Evolutionary conservation across 495 filamentous ascomycete genomes (phyloP), one percentile per base, ranked within the genome.

Genomic region (Melanomma pulvis-pyrius): DNA sequence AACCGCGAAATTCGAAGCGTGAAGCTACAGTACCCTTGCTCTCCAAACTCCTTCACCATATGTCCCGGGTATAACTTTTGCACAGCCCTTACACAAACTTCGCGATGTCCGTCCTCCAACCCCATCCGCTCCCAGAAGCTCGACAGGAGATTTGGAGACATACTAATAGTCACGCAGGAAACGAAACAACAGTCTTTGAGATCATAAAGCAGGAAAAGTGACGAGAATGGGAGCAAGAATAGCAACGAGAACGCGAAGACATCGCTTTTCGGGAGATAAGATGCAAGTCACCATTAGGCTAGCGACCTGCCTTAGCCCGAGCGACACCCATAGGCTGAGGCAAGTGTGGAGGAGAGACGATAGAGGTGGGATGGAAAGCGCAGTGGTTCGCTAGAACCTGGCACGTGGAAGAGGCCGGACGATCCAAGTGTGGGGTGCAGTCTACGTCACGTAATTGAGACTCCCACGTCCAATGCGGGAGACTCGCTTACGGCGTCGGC

Each of bases 21-120:
- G 64, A 78, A 78, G 22, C 83, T 85, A 63, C 84, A 86, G 68
- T 80, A 82, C 39, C 83, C 84, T 59, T 85, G 84, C 1, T 67
- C 25, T n/a, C 21, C 28, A 2, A 28, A 52, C 51, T 61, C 51
- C 19, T 57, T 19, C 2, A 67, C 51, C 24, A 5, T 44, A 34
- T 44, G 15, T 2, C 25, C 26, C 5, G 48, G 49, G 50, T 61
- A 67, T 9, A 51, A 19, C 1, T 49, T 25, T 28, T 29, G 2
- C 11, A 62, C 36, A 30, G 39, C 57, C 19, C 34, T 11, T 41
- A 61, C 7, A 34, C 57, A 67, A 30, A 51, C 29, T 26, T 34
- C 36, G 11, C 50, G 24, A 51, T 57, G 15, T 24, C 9, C 19
- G 17, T 67, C 64, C 15, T 57, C 29, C 28, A 67, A 30, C 11